Base-by-base conservation (phyloP, 345 rosid species). In the Anastatica hierochuntica region DNA sequence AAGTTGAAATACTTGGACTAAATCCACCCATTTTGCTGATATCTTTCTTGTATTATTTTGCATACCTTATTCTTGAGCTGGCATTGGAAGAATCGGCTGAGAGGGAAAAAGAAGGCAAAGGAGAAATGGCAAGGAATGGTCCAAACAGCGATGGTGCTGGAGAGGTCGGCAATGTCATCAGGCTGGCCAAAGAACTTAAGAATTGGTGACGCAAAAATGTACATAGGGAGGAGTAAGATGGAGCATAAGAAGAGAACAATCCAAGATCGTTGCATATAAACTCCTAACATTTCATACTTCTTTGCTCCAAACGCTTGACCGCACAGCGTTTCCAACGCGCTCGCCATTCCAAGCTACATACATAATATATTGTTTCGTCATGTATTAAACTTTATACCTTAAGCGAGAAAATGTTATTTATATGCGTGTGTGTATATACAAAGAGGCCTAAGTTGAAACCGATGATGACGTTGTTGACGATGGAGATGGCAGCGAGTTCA, bases 181-280 rank as follows among this genome's bases (percentile, higher is more conserved):
- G 94, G 79, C 55, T 81, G 97, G 8, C 97, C 97, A 6, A 89
- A 15, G 0, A 78, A 60, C 70, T 73, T 75, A 26, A 83, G 61
- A n/a, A 69, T 18, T 2, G 87, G 86, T 0, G 86, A 14, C 17
- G 89, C 72, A 16, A 74, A 76, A 2, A 75, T 49, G 56, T 73
- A 78, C 17, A 82, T 16, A 4, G 95, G 90, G 53, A 82, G 60
- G 26, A 85, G 78, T 27, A 72, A 64, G 47, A 79, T 30, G 26
- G 79, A 68, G 10, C 75, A 76, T 9, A 67, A 0, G 62, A 70
- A 74, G 43, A 82, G 66, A 44, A 82, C 83, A 34, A 82, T 76
- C 90, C 90, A 82, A n/a, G 90, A 82, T 17, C 95, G 68, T 21
- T 80, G 88, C 87, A 85, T 49, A 77, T 82, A 85, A 1, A 82